Conservation (phyloP, 1,284 basidiomycete genomes). For the Tilletia setariae region DNA sequence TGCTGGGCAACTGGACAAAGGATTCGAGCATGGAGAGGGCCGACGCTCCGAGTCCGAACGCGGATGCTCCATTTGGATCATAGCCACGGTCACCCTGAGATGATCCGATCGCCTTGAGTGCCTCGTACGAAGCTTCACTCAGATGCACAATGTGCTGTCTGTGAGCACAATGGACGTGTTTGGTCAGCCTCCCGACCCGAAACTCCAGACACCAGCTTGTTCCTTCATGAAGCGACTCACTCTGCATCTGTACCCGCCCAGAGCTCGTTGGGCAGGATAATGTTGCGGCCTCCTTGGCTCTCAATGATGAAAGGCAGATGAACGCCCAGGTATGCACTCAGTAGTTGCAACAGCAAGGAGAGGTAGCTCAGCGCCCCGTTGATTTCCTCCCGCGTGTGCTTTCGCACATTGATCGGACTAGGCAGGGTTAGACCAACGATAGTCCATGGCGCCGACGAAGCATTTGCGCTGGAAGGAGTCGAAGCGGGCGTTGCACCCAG, state of each 20-base stretch:
- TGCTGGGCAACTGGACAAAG: conserved; percentile 19
- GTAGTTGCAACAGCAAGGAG: conserved; percentile 31
- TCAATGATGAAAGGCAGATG: conserved; percentile 35
- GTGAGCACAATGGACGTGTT: too few species aligned
- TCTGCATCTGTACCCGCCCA: conserved; percentile 28
- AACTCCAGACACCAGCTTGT: neutral
- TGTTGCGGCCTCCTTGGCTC: conserved; percentile 27
- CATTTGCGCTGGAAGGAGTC: neutral
- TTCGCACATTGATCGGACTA: conserved; percentile 31
- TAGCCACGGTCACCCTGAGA: neutral
- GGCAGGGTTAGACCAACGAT: conserved; percentile 33
- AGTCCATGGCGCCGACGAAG: conserved; percentile 24
- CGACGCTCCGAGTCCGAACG: conserved; percentile 35
- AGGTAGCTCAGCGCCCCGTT: conserved; percentile 38
- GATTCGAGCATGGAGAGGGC: conserved; percentile 38
- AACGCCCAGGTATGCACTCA: conserved; percentile 37
- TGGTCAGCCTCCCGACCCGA: too few species aligned
- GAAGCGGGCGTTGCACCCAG: neutral
- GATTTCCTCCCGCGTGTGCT: conserved; percentile 33
- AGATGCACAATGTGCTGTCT: conserved; percentile 32
- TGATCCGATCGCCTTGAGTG: conserved; percentile 20
- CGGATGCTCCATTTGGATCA: conserved; percentile 19
- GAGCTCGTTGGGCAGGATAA: conserved; percentile 33
- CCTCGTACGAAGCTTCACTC: conserved; percentile 28
- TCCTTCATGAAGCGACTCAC: conserved; percentile 20